Conservation (phyloP, 768 basidiomycete species). For the Suillus lakei region DNA sequence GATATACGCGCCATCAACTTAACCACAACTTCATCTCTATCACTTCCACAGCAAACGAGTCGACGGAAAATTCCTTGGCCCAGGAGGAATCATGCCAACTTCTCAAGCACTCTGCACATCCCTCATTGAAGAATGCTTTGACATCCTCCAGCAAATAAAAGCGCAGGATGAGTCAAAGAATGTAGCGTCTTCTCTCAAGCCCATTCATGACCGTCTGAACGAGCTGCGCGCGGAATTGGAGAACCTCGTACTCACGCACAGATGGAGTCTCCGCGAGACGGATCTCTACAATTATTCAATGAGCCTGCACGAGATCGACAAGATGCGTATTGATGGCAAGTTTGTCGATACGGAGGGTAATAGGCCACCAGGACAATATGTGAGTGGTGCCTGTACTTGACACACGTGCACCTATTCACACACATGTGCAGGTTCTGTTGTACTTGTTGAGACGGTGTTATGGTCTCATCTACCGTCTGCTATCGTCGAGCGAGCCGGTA, state of each 20-base stretch:
- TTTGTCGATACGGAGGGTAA: slow-evolving; percentile 95
- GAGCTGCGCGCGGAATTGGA: slow-evolving; percentile 90
- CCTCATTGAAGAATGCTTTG: slow-evolving; percentile 95
- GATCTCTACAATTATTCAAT: slow-evolving; percentile 94
- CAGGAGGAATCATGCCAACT: slow-evolving; percentile 86
- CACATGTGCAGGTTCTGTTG: slow-evolving; percentile 70
- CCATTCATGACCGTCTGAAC: slow-evolving; percentile 89
- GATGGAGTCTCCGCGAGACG: slow-evolving; percentile 96
- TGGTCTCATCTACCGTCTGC: slow-evolving; percentile 90
- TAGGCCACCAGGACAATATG: slow-evolving; percentile 93
- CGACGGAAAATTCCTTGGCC: slow-evolving; percentile 94
- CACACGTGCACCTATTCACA: not conserved
- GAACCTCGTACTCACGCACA: slow-evolving; percentile 89
- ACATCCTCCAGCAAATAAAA: slow-evolving; percentile 93
- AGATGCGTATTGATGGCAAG: slow-evolving; percentile 96
- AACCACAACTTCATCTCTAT: slow-evolving; percentile 1
- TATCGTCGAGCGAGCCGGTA: slow-evolving; percentile 95
- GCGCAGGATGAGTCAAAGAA: slow-evolving; percentile 90
- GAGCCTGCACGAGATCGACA: slow-evolving; percentile 94
- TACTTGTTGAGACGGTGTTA: slow-evolving; percentile 95
- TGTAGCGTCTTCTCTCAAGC: slow-evolving; percentile 83
- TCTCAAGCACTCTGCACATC: slow-evolving; percentile 93
- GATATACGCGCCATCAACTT: slow-evolving; percentile 20
- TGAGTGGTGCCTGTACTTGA: slow-evolving; percentile 42
- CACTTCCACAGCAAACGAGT: slow-evolving; percentile 72